Base-by-base conservation (phyloP, 305 asterid species). In the Ruellia speciosa region DNA sequence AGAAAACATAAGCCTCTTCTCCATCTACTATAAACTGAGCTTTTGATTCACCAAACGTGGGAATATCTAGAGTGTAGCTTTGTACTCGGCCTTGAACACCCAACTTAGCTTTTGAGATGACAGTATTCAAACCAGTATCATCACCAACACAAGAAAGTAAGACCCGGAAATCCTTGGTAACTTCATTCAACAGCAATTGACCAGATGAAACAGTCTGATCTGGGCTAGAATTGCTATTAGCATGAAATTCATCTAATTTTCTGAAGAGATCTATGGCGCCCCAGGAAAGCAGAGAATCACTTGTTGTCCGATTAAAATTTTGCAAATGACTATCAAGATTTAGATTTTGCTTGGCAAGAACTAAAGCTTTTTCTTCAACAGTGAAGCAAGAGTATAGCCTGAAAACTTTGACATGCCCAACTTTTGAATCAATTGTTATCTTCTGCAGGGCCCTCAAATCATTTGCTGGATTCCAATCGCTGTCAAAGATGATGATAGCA, bases 381-480 rank as follows among this genome's bases (percentile, higher is more conserved):
- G 97, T 86, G 56, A 71, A 87, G 60, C 80, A 70, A 55, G 95
- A 79, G 78, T 93, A 93, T 47, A 93, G 69, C 76, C 97, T 76
- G 66, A 93, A 85, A 54, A 93, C 82, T 64, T 83, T 83, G 65
- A 89, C 71, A 65, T 69, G 77, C 58, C 72, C 84, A 63, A 57
- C 70, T 51, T 69, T 75, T 24, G 96, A 77, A 78, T 78, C 81
- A 40, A 84, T 17, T 47, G 88, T 71, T 66, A 88, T 58, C 74
- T 63, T 80, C 45, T 83, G 94, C 68, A 93, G 77, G 4, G 87
- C 82, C 72, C 65, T 84, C 73, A 93, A 46, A 72, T 89, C 99
- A 54, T 76, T 81, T 52, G 79, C 78, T 3, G 94, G 97, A 65
- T 87, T 83, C 88, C 80, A 79, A 56, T 89, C 97, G n/a, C 96